Percentiles rank a stretch among this genome's conserved stretches.
Conservation (phyloP, 768 basidiomycete species). For the Daedalea quercina region DNA sequence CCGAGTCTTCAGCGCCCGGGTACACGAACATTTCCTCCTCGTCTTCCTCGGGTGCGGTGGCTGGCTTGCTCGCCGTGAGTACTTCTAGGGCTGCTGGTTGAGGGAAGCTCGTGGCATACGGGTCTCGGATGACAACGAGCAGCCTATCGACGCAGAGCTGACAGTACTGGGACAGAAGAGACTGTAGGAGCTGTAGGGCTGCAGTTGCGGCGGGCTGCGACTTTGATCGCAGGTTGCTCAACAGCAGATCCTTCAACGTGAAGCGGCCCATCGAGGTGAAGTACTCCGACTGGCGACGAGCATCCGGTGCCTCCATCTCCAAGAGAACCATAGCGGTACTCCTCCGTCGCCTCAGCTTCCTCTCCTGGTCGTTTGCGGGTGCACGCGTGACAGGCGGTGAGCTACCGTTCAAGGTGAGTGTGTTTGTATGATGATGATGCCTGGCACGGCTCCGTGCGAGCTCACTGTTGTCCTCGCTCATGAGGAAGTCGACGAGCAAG, state of each 20-base stretch:
- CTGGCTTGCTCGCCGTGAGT: constrained; percentile 4
- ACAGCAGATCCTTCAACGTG: constrained; percentile 83
- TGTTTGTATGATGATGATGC: constrained; percentile 21
- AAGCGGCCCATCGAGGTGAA: constrained; percentile 85
- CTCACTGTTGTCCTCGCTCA: constrained; percentile 74
- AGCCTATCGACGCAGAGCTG: constrained; percentile 58
- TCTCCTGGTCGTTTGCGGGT: constrained; percentile 30
- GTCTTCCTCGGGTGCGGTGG: constrained; percentile 30
- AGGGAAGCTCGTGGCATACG: constrained; percentile 69
- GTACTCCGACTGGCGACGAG: constrained; percentile 68
- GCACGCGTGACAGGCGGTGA: constrained; percentile 26
- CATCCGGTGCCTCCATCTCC: constrained; percentile 74
- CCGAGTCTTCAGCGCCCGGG: constrained; percentile 31
- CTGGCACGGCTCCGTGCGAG: constrained; percentile 40
- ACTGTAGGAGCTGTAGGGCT: constrained; percentile 75
- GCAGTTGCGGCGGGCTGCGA: constrained; percentile 62
- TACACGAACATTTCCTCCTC: constrained; percentile 49
- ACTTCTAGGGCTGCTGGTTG: constrained; percentile 34
- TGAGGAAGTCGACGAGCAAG: constrained; percentile 70
- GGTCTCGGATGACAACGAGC: constrained; percentile 62
- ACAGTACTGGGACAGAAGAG: constrained; percentile 67
- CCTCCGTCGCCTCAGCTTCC: constrained; percentile 55
- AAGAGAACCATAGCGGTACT: constrained; percentile 90
- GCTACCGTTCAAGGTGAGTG: constrained; percentile 34
- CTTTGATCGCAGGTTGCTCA: constrained; percentile 69